Percentiles rank a stretch among this genome's conserved stretches.
Conservation (phyloP, 306 rosid genomes). For the Malus fusca region DNA sequence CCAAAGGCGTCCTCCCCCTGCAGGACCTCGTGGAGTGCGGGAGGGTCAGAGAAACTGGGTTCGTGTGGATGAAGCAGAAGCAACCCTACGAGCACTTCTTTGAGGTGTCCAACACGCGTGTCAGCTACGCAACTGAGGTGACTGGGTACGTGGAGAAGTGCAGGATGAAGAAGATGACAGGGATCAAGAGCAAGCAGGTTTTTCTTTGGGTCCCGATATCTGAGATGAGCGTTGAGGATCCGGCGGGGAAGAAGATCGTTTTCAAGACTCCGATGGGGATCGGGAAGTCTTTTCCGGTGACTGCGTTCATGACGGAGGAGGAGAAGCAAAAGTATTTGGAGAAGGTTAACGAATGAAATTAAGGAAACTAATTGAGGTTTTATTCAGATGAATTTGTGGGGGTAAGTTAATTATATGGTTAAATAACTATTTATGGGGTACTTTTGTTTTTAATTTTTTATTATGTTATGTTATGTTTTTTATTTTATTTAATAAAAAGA, state of each 20-base stretch:
- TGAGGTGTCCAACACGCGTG: constrained; percentile 32
- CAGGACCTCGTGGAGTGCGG: constrained; percentile 74
- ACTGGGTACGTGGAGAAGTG: constrained; percentile 64
- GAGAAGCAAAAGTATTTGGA: constrained; percentile 43
- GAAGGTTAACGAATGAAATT: constrained; percentile 3
- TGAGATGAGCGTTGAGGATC: constrained; percentile 66
- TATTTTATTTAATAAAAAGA: too few relatives aligned
- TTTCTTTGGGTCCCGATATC: constrained; percentile 62
- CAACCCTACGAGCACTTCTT: constrained; percentile 66
- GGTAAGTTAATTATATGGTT: background rate
- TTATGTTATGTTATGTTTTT: too few relatives aligned
- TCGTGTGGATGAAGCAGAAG: constrained; percentile 78
- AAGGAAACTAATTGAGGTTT: background rate
- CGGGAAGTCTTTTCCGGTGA: constrained; percentile 55
- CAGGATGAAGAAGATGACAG: constrained; percentile 77
- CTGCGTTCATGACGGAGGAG: constrained; percentile 54
- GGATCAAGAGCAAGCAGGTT: constrained; percentile 68
- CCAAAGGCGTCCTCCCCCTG: constrained; percentile 66
- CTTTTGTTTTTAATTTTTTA: too few relatives aligned
- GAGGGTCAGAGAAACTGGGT: constrained; percentile 61
- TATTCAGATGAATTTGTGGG: background rate
- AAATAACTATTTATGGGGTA: background rate
- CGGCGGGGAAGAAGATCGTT: constrained; percentile 27
- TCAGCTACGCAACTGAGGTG: constrained; percentile 63
- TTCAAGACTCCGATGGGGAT: constrained; percentile 73